Evolutionary conservation across 2,329 filamentous ascomycete genomes (phyloP), one percentile per base, ranked within the genome.

Genomic region (Zymoseptoria brevis): DNA sequence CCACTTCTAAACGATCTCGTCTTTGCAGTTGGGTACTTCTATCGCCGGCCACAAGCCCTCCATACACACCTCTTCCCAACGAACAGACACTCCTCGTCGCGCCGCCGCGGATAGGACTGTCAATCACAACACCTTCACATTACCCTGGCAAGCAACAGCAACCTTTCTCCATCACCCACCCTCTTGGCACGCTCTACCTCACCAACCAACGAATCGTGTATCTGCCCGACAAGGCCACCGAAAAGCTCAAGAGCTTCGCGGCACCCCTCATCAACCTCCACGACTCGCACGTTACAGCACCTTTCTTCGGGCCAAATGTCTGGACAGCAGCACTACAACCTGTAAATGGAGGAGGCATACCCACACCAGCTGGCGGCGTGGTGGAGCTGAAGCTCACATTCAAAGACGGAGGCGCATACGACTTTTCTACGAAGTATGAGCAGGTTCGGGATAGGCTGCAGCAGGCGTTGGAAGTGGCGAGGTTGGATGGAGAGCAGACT

Each of bases 361-460:
- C 92, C 0, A 75, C 85, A 8, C 76, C 87, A 4, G 80, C 87
- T 21, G 81, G 90, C 62, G 82, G 87, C 19, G 84, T 86, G 26
- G 80, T 96, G 50, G 90, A 94, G 68, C 75, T 96, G 65, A 91
- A 89, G 72, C 81, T 96, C 68, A 91, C 87, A 21, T 97, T 97
- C 79, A 92, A 91, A 71, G 92, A 97, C 63, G 93, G 93, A 50
- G 93, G 93, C n/a, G 92, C 92, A 60, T 94, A 88, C 73, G 91
- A 96, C 67, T 97, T 96, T 71, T 87, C 92, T 68, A 83, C 84
- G 55, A 84, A 84, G 56, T 96, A 92, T 70, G 90, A 95, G 68
- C 81, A 88, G 58, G 85, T 96, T 64, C 91, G 90, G 71, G 92
- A 96, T 71, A 83, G 90, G 6, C 77, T 96, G 58, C 83, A 87